Conservation (phyloP, 495 filamentous ascomycete species). For the Halenospora varia region DNA sequence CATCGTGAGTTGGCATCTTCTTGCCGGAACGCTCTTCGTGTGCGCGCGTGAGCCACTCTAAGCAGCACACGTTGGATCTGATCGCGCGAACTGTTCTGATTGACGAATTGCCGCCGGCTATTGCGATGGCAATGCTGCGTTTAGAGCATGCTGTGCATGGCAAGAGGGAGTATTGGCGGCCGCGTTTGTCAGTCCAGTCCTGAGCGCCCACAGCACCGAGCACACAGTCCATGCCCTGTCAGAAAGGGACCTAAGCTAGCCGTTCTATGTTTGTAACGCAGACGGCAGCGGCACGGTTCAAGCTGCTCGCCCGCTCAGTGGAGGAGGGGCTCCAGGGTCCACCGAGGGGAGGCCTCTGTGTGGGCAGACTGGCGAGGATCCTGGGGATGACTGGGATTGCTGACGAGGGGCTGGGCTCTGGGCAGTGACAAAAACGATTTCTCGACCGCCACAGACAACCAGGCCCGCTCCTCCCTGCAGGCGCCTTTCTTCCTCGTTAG, state of each 20-base stretch:
- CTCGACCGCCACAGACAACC: too few relatives aligned
- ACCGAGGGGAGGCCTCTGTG: neutral
- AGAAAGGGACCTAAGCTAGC: neutral
- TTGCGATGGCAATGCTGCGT: neutral
- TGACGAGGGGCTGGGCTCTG: too few relatives aligned
- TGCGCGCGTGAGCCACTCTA: too few relatives aligned
- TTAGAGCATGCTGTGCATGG: neutral
- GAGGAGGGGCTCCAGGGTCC: too few relatives aligned
- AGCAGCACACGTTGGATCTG: neutral
- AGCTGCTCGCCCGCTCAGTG: too few relatives aligned
- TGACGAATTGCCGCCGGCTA: constrained; percentile 22
- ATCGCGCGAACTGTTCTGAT: neutral
- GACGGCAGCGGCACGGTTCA: neutral
- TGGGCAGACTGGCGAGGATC: neutral
- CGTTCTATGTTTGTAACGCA: neutral
- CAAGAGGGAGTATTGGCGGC: neutral
- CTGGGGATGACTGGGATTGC: too few relatives aligned
- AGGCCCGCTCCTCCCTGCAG: neutral
- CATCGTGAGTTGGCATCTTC: too few relatives aligned
- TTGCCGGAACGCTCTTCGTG: too few relatives aligned
- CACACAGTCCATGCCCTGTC: neutral
- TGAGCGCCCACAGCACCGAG: too few relatives aligned
- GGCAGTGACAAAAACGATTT: too few relatives aligned
- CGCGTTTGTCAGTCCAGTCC: neutral
- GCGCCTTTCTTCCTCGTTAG: neutral